phyloP scores from a whole-genome alignment of 257 asterid genomes.

The Osmanthus fragrans region DNA sequence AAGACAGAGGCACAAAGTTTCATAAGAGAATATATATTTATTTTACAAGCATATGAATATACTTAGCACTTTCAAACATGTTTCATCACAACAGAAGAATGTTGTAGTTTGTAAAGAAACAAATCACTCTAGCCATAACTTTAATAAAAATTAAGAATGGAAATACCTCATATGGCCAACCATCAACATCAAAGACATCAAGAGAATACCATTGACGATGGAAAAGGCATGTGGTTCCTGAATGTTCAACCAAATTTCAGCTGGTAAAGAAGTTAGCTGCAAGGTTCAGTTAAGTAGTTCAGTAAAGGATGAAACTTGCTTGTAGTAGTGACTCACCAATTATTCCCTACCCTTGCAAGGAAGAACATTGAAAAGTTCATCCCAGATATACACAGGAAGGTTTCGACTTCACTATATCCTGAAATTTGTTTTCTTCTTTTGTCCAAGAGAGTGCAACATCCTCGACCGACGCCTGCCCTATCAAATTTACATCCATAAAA shows the following conservation, averaged over 20 bases:
- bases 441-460: no score
- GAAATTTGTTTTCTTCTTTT: slow-evolving; percentile 52
- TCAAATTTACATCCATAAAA: no score
- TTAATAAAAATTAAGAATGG: slow-evolving; percentile 10
- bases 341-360: slow-evolving; percentile 44
- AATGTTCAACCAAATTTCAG: slow-evolving; percentile 92
- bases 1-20: no score
- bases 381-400: slow-evolving; percentile 46
- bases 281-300: no score
- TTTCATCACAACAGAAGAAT: no score
- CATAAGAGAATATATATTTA: no score
- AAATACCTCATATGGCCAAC: slow-evolving; percentile 85
- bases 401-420: slow-evolving; percentile 40
- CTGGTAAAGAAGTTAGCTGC: slow-evolving; percentile 91
- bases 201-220: slow-evolving; percentile 89
- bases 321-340: no score
- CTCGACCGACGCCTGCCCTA: no score
- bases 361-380: slow-evolving; percentile 46
- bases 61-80: no score
- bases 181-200: no score
- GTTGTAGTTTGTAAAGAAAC: no score
- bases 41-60: no score
- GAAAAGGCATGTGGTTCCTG: slow-evolving; percentile 99
- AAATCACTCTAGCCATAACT: slow-evolving; percentile 6
- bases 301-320: slow-evolving; percentile 14